phyloP scores from a whole-genome alignment of 2,329 filamentous ascomycete genomes.

The Ascochyta fabae region DNA sequence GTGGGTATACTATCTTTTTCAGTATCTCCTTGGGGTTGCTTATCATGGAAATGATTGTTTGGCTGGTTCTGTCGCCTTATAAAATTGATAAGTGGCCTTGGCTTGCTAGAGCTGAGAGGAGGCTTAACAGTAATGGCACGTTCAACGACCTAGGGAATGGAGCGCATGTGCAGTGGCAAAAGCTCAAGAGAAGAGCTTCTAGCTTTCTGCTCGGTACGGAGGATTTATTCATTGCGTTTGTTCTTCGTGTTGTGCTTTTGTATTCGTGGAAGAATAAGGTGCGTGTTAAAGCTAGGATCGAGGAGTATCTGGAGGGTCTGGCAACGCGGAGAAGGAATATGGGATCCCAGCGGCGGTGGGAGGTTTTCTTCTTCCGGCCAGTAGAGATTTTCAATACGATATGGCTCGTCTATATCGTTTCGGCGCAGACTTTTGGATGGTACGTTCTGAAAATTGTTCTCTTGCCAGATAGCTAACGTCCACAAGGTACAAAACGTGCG shows the following conservation, averaged over 20 bases:
- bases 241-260: slow-evolving; percentile 13
- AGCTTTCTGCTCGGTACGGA: slow-evolving; percentile 13
- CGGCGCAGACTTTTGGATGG: slow-evolving; percentile 52
- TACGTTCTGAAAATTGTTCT: background rate
- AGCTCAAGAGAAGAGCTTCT: slow-evolving; percentile 15
- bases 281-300: slow-evolving; percentile 1
- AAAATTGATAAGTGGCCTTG: slow-evolving; percentile 21
- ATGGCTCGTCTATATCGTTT: slow-evolving; percentile 43
- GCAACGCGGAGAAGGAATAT: slow-evolving; percentile 16
- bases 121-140: slow-evolving; percentile 25
- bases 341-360: slow-evolving; percentile 27
- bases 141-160: slow-evolving; percentile 18
- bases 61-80: slow-evolving; percentile 37
- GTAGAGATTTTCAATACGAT: slow-evolving; percentile 47
- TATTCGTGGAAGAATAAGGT: slow-evolving; percentile 13
- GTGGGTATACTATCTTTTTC: slow-evolving; percentile 54
- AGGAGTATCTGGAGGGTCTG: slow-evolving; percentile 7
- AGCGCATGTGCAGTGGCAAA: slow-evolving; percentile 14
- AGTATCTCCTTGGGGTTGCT: slow-evolving; percentile 42
- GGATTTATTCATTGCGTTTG: slow-evolving; percentile 5
- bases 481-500: slow-evolving; percentile 48
- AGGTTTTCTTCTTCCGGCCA: slow-evolving; percentile 39
- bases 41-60: slow-evolving; percentile 49
- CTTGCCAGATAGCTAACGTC: background rate
- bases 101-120: slow-evolving; percentile 9